Base-by-base conservation (phyloP, 208 protist species). In the Crithidia brevicula region DNA sequence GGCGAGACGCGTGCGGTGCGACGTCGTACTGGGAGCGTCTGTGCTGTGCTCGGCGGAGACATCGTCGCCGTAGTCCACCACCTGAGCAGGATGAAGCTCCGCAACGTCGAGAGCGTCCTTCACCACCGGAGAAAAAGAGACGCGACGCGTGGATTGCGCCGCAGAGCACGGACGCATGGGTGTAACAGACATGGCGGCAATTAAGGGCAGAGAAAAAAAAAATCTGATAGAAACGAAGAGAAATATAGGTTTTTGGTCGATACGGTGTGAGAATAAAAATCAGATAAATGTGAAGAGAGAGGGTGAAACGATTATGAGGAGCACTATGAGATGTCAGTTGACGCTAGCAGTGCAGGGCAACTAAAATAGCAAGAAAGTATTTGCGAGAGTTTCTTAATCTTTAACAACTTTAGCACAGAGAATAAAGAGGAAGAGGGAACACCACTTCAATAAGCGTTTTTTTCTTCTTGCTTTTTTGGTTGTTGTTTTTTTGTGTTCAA, bases 181-280 rank as follows among this genome's bases (percentile, higher is more conserved):
- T 25, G 54, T 50, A 25, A 51, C 25, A 16, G 40, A 68, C 40
- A 71, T 36, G 43, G n/a, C 25, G 28, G 23, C 28, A 43, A 70
- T 0, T 45, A 54, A 3, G 30, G 18, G 16, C 5, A 45, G 47
- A 47, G 10, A 25, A 31, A 23, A 25, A 52, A 30, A 25, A 25
- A 30, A 52, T 30, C 7, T 30, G 22, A 30, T 25, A 52, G 47
- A n/a, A n/a, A n/a, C n/a, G n/a, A n/a, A n/a, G n/a, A n/a, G n/a
- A n/a, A n/a, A n/a, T n/a, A n/a, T n/a, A n/a, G n/a, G n/a, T n/a
- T n/a, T n/a, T n/a, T n/a, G n/a, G n/a, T n/a, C n/a, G n/a, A n/a
- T n/a, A n/a, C n/a, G n/a, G n/a, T n/a, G n/a, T n/a, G n/a, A n/a
- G n/a, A n/a, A n/a, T n/a, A n/a, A n/a, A n/a, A n/a, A n/a, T n/a